A percentile compares a stretch with the other conserved stretches of the same genome.
Conservation (phyloP, 805 yeast species). For the Metschnikowia continentalis region DNA sequence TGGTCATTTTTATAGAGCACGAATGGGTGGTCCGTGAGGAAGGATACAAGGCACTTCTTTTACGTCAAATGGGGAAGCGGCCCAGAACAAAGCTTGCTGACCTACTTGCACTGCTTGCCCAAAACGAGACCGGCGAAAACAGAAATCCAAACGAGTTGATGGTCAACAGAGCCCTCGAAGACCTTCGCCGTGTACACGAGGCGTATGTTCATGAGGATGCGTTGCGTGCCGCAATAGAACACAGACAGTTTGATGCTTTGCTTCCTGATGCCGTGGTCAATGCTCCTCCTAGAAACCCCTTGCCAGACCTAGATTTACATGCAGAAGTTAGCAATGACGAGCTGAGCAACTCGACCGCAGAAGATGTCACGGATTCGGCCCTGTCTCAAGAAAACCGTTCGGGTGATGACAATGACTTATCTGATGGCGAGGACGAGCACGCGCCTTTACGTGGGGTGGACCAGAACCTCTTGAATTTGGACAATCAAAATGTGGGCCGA, state of each 20-base stretch:
- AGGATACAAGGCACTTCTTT: constrained; percentile 57
- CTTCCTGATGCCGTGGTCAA: not conserved
- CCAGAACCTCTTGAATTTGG: not conserved
- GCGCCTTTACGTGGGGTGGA: not conserved
- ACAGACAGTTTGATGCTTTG: constrained; percentile 9
- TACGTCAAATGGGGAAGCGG: constrained; percentile 57
- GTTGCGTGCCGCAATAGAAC: constrained; percentile 14
- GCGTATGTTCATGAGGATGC: constrained; percentile 5
- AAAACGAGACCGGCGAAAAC: not conserved
- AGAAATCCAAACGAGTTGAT: constrained; percentile 2
- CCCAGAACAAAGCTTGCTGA: constrained; percentile 40
- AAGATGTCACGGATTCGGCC: not conserved
- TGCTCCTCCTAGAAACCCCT: not conserved
- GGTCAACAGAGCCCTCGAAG: constrained; percentile 16
- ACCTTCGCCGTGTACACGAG: constrained; percentile 12
- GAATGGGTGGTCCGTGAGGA: constrained; percentile 72
- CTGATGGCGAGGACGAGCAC: not conserved
- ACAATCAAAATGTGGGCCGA: not conserved
- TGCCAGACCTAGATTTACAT: not conserved
- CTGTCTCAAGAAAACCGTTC: not conserved
- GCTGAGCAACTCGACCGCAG: not conserved
- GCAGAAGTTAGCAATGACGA: not conserved
- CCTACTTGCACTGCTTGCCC: constrained; percentile 23
- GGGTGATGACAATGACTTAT: not conserved
- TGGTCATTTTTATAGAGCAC: constrained; percentile 54